phyloP scores from a whole-genome alignment of 306 rosid species.

The Bauhinia variegata region DNA sequence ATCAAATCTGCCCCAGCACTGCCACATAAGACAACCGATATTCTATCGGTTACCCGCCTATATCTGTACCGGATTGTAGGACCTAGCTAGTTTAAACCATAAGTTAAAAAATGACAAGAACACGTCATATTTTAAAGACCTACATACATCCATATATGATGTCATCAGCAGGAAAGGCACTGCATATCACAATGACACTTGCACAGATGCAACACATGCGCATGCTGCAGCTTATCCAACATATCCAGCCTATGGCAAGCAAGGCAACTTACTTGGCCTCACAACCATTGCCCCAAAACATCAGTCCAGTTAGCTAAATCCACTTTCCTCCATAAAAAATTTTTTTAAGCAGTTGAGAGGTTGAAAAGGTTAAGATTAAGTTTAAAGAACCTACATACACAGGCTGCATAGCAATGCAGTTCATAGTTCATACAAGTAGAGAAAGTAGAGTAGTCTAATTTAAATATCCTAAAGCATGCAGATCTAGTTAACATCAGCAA shows the following conservation, averaged over 20 bases:
- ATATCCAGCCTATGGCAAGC: no score
- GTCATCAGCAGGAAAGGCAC: neutral
- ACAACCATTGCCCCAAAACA: neutral
- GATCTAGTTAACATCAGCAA: slow-evolving; percentile 29
- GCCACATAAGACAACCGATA: no score
- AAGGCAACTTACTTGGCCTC: neutral
- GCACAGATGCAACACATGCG: no score
- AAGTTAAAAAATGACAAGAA: neutral
- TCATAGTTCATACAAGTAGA: slow-evolving; percentile 21
- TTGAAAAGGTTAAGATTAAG: slow-evolving; percentile 22
- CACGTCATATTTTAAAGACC: neutral
- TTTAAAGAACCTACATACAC: slow-evolving; percentile 20
- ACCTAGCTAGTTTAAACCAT: no score
- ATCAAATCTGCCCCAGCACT: no score
- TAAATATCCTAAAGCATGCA: slow-evolving; percentile 39
- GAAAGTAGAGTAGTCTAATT: slow-evolving; percentile 27
- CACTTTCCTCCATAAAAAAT: neutral
- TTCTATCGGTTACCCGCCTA: no score
- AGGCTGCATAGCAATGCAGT: slow-evolving; percentile 21
- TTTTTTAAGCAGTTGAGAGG: no score
- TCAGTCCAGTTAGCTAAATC: neutral
- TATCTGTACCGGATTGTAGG: no score
- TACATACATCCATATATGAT: no score
- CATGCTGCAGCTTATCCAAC: no score
- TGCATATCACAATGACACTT: neutral